Percentiles rank a stretch among this genome's conserved stretches.
phyloP scores from a whole-genome alignment of 208 protist genomes.

The Leishmania martiniquensis region DNA sequence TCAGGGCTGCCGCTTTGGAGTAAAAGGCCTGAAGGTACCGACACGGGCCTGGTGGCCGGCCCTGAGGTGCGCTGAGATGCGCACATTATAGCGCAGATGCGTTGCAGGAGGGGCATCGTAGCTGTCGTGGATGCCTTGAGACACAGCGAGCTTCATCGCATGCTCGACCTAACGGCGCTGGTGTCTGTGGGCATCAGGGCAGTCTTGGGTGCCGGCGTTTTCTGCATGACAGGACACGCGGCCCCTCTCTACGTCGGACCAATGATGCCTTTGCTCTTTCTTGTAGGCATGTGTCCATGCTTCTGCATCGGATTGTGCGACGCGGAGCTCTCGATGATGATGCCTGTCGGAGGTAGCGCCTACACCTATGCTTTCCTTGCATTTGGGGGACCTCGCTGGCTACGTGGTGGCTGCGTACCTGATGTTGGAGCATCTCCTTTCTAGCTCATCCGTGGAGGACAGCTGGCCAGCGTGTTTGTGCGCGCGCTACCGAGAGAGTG shows the following conservation, averaged over 20 bases:
- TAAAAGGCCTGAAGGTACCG: not conserved
- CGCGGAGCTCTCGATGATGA: conserved; percentile 20
- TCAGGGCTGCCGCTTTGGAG: not conserved
- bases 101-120: conserved; percentile 12
- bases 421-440: conserved; percentile 21
- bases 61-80: conserved; percentile 12
- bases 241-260: conserved; percentile 20
- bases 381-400: conserved; percentile 9
- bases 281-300: conserved; percentile 24
- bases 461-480: conserved; percentile 29
- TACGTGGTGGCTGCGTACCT: conserved; percentile 30
- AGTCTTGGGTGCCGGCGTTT: conserved; percentile 14
- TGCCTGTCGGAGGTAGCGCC: conserved; percentile 17
- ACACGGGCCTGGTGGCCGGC: conserved; percentile 11
- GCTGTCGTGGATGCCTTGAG: conserved; percentile 11
- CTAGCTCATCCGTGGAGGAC: conserved; percentile 19
- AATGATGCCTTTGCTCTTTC: conserved; percentile 19
- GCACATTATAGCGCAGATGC: conserved; percentile 18
- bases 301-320: conserved; percentile 26
- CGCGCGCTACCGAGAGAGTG: conserved; percentile 20
- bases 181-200: conserved; percentile 24
- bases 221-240: conserved; percentile 25
- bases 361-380: conserved; percentile 22
- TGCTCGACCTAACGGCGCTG: conserved; percentile 17
- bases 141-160: conserved; percentile 22